These are phyloP conservation scores for Aspergillus hancockii DNA, from an alignment of 495 filamentous ascomycete species.

Conservation along the genomic window DNA sequence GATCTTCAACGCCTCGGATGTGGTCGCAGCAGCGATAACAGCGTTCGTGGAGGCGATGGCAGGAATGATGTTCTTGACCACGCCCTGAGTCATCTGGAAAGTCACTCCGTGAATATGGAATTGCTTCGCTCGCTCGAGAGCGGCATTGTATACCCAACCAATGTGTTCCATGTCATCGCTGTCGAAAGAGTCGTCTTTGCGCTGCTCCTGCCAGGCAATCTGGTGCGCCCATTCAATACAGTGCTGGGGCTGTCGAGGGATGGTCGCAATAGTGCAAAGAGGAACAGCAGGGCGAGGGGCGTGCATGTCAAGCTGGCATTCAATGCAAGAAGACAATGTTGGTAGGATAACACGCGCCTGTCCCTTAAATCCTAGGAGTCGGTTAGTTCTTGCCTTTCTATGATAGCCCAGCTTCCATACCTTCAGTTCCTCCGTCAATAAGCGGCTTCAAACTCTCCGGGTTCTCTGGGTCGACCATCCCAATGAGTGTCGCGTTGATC, in stretches of 20 bases:
- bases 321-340: slow-evolving; percentile 90
- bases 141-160: slow-evolving; percentile 91
- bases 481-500: slow-evolving; percentile 94
- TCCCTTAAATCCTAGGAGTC: slow-evolving; percentile 79
- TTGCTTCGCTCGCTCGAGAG: slow-evolving; percentile 74
- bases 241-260: slow-evolving; percentile 95
- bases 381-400: slow-evolving; percentile 19
- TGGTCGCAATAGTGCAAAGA: slow-evolving; percentile 93
- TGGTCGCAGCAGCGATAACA: slow-evolving; percentile 91
- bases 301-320: slow-evolving; percentile 98
- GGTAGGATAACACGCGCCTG: slow-evolving; percentile 92
- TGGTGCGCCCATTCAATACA: slow-evolving; percentile 99
- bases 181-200: slow-evolving; percentile 69
- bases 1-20: slow-evolving; percentile 96
- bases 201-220: slow-evolving; percentile 68
- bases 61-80: slow-evolving; percentile 99
- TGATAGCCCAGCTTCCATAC: slow-evolving; percentile 32
- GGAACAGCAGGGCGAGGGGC: slow-evolving; percentile 91
- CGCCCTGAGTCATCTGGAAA: slow-evolving; percentile 95
- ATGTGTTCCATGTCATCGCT: slow-evolving; percentile 97
- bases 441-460: slow-evolving; percentile 85
- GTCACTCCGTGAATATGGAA: slow-evolving; percentile 94
- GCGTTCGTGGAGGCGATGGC: slow-evolving; percentile 98
- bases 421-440: slow-evolving; percentile 96
- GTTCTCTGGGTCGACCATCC: slow-evolving; percentile 80